Evolutionary conservation across 208 protist genomes (phyloP).

Genomic region (Trypanosoma caninum): DNA sequence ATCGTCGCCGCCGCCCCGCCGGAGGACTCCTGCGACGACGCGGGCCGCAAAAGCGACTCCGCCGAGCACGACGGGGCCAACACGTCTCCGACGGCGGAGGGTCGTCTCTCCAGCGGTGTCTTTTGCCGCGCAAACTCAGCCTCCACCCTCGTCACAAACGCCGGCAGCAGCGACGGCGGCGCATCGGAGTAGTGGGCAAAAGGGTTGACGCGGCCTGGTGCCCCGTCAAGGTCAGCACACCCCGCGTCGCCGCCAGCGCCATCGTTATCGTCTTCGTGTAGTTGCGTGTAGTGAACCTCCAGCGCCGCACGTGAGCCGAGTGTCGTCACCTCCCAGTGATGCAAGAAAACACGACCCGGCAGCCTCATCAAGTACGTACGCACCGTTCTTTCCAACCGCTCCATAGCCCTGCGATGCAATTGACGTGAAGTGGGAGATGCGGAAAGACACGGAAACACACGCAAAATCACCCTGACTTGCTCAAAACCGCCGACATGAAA

Average conservation of each 20-base stretch:
- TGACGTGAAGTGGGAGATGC: conserved; percentile 7
- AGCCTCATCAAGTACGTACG: conserved; percentile 49
- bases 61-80: background rate
- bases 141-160: background rate
- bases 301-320: conserved; percentile 51
- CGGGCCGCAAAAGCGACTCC: conserved; percentile 2
- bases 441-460: conserved; percentile 20
- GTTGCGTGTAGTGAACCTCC: conserved; percentile 48
- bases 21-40: conserved; percentile 20
- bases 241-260: conserved; percentile 13
- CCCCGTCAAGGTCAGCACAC: conserved; percentile 46
- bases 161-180: background rate
- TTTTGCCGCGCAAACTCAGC: background rate
- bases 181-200: conserved; percentile 30
- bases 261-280: conserved; percentile 7
- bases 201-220: conserved; percentile 66
- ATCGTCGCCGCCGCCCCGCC: conserved; percentile 33
- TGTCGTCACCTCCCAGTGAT: conserved; percentile 46
- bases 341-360: conserved; percentile 40
- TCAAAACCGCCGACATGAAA: conserved; percentile 30
- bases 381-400: conserved; percentile 54
- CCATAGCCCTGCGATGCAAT: conserved; percentile 19
- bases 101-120: no score
- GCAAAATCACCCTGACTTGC: conserved; percentile 16
- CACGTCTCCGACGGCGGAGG: background rate